Evolutionary conservation across 495 filamentous ascomycete species (phyloP).

Genomic region (Tuber calosporum): DNA sequence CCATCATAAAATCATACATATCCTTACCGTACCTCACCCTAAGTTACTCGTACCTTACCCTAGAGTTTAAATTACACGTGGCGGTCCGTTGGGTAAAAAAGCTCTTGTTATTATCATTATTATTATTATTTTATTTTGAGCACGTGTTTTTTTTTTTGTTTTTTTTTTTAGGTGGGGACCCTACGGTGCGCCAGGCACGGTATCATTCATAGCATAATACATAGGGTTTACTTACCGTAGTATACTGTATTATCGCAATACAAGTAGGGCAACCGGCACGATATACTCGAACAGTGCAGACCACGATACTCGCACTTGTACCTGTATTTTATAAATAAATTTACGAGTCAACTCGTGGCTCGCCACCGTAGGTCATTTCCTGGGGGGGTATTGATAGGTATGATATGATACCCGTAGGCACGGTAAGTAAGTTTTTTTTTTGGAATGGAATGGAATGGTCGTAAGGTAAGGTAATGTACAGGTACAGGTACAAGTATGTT

Average conservation of each 20-base stretch:
- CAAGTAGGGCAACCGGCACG: no score
- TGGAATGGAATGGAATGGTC: neutral
- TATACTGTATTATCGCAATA: no score
- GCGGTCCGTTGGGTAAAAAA: neutral
- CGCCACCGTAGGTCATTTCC: neutral
- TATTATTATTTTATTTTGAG: neutral
- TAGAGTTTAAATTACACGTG: constrained; percentile 4
- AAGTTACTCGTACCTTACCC: neutral
- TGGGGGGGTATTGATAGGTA: neutral
- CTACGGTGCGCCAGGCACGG: no score
- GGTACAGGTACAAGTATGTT: no score
- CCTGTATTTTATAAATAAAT: no score
- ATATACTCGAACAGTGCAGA: no score
- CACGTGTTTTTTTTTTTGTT: neutral
- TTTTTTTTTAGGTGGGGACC: neutral
- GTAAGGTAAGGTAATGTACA: neutral
- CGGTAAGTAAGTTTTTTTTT: neutral
- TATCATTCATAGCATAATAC: no score
- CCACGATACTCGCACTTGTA: no score
- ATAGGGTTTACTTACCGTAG: no score
- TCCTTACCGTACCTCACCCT: neutral
- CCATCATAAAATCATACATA: neutral
- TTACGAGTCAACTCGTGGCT: no score
- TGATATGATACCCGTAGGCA: neutral
- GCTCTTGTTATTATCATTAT: neutral